Evolutionary conservation across 768 basidiomycete species (phyloP).

Genomic region (Boletus reticulatus): DNA sequence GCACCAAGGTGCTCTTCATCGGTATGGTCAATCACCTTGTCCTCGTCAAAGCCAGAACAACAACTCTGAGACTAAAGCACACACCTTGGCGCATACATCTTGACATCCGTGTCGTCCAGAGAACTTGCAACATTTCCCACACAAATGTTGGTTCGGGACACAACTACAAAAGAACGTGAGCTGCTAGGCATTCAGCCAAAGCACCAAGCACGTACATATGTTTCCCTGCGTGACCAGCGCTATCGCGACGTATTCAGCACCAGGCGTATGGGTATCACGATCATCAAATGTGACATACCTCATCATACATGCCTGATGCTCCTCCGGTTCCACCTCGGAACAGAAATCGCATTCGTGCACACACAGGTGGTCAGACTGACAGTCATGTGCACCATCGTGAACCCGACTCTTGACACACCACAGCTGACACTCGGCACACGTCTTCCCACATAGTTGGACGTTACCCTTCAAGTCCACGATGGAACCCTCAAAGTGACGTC

Average conservation of each 20-base stretch:
- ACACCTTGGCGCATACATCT: constrained; percentile 51
- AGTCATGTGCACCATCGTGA: constrained; percentile 50
- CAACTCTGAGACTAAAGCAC: background rate
- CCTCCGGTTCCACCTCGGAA: constrained; percentile 26
- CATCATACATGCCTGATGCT: constrained; percentile 41
- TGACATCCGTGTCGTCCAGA: constrained; percentile 50
- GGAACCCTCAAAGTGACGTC: constrained; percentile 40
- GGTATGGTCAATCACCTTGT: constrained; percentile 45
- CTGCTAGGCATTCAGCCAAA: rapidly evolving
- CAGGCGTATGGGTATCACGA: background rate
- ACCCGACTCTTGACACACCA: constrained; percentile 44
- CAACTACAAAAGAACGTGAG: constrained; percentile 38
- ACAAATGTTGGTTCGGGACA: constrained; percentile 49
- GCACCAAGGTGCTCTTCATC: constrained; percentile 55
- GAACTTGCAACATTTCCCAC: constrained; percentile 50
- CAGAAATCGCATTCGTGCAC: constrained; percentile 41
- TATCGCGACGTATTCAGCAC: constrained; percentile 15
- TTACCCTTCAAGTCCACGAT: constrained; percentile 45
- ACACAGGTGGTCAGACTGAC: constrained; percentile 50
- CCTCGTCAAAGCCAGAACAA: background rate
- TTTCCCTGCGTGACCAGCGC: constrained; percentile 55
- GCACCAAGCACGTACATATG: constrained; percentile 43
- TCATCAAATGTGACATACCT: constrained; percentile 37
- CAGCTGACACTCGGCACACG: constrained; percentile 49
- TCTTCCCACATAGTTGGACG: constrained; percentile 47